phyloP scores from a whole-genome alignment of 352 stramenopile genomes.

The Globisporangium echinulatum region DNA sequence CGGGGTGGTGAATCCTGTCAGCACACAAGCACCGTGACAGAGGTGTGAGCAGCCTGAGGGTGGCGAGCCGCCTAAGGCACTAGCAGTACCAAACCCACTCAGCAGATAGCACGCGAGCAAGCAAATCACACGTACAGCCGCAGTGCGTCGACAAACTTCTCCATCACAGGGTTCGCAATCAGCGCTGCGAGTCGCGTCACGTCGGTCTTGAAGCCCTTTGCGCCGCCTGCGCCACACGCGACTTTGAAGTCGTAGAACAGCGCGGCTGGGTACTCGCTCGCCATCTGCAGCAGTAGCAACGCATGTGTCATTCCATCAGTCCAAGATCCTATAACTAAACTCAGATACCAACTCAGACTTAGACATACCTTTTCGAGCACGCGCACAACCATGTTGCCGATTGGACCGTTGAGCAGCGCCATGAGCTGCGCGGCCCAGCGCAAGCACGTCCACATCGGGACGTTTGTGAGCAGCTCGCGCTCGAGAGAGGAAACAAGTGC shows the following conservation, averaged over 20 bases:
- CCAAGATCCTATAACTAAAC: too few species aligned
- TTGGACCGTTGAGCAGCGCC: constrained; percentile 52
- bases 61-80: too few species aligned
- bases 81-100: background rate
- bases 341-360: too few species aligned
- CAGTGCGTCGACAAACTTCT: constrained; percentile 77
- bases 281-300: constrained; percentile 33
- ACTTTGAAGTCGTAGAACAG: constrained; percentile 84
- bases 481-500: constrained; percentile 42
- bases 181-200: constrained; percentile 40
- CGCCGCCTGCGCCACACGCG: constrained; percentile 33
- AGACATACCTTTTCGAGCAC: constrained; percentile 69
- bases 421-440: constrained; percentile 75
- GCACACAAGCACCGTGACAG: constrained; percentile 4
- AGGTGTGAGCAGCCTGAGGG: background rate
- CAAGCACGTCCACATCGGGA: constrained; percentile 78
- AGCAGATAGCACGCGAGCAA: background rate
- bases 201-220: constrained; percentile 32
- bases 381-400: constrained; percentile 43
- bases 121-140: constrained; percentile 38
- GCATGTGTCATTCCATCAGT: background rate
- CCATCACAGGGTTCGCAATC: constrained; percentile 64
- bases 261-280: constrained; percentile 56
- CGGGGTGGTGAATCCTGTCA: constrained; percentile 67
- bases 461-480: constrained; percentile 27